phyloP scores from a whole-genome alignment of 495 filamentous ascomycete species.

The Cairneyella variabilis region DNA sequence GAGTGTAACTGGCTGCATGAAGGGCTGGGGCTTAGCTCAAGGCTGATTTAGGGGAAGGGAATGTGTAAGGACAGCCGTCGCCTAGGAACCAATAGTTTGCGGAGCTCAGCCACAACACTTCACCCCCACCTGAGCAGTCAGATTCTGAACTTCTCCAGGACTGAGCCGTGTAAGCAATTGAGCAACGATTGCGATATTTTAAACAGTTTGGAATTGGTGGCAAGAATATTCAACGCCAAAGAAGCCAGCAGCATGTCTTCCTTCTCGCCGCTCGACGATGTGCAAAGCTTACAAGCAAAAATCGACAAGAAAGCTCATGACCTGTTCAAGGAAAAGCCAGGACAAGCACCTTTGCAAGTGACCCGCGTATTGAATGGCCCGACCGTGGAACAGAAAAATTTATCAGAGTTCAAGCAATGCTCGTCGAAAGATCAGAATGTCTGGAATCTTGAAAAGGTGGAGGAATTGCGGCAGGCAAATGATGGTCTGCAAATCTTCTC shows the following conservation, averaged over 20 bases:
- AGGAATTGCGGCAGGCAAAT: background rate
- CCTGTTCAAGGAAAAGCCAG: constrained; percentile 10
- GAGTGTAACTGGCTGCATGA: too few relatives aligned
- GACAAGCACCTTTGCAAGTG: constrained; percentile 4
- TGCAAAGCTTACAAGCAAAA: background rate
- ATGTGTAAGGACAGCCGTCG: too few relatives aligned
- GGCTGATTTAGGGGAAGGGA: too few relatives aligned
- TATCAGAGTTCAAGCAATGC: background rate
- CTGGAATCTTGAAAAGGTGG: background rate
- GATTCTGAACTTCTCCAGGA: too few relatives aligned
- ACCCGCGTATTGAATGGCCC: background rate
- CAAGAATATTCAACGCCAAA: too few relatives aligned
- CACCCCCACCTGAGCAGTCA: too few relatives aligned
- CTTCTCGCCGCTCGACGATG: constrained; percentile 1
- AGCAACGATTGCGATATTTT: too few relatives aligned
- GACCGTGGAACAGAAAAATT: background rate
- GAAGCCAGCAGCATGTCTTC: background rate
- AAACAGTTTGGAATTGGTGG: too few relatives aligned
- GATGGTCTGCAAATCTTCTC: constrained; percentile 9
- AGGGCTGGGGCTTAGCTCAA: too few relatives aligned
- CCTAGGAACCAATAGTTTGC: too few relatives aligned
- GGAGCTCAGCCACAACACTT: too few relatives aligned
- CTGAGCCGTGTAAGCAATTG: too few relatives aligned
- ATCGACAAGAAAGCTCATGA: constrained; percentile 4
- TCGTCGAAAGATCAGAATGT: constrained; percentile 6